These are phyloP conservation scores for Aspergillus viridinutans DNA, from an alignment of 2,329 filamentous ascomycete genomes.

Conservation along the genomic window DNA sequence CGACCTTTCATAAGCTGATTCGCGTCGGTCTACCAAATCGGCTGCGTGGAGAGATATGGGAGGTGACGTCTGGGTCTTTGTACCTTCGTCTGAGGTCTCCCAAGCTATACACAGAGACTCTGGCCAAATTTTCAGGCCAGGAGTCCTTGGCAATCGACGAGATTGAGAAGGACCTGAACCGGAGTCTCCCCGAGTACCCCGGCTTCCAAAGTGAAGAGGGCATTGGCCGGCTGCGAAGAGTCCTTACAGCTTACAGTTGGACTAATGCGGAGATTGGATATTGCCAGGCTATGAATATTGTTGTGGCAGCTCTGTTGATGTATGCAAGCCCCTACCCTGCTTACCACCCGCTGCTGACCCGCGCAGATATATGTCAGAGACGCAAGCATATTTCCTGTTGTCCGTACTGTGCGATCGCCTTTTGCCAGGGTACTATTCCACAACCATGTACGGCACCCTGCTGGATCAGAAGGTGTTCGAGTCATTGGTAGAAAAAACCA, in stretches of 20 bases:
- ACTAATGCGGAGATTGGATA: constrained; percentile 93
- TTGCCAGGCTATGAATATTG: constrained; percentile 99
- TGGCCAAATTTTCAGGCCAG: constrained; percentile 75
- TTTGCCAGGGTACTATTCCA: constrained; percentile 94
- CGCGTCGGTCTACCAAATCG: constrained; percentile 92
- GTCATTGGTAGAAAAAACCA: constrained; percentile 95
- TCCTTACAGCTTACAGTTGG: constrained; percentile 97
- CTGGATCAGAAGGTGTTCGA: constrained; percentile 97
- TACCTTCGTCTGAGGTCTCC: constrained; percentile 85
- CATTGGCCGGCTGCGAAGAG: constrained; percentile 80
- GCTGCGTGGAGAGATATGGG: constrained; percentile 91
- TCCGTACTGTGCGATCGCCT: constrained; percentile 88
- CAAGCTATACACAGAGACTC: constrained; percentile 74
- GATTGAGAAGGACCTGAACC: constrained; percentile 97
- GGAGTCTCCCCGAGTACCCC: constrained; percentile 93
- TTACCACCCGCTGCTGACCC: constrained; percentile 15
- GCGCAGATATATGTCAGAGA: constrained; percentile 82
- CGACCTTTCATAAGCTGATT: constrained; percentile 96
- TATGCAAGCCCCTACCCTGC: constrained; percentile 34
- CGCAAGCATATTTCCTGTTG: constrained; percentile 91
- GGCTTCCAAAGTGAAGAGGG: constrained; percentile 96
- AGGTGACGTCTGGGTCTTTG: constrained; percentile 85
- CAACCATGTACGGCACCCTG: constrained; percentile 97
- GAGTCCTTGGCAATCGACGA: constrained; percentile 96
- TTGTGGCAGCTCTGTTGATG: constrained; percentile 94